phyloP scores from a whole-genome alignment of 106 monocot species.

The Dioscorea zingiberensis region DNA sequence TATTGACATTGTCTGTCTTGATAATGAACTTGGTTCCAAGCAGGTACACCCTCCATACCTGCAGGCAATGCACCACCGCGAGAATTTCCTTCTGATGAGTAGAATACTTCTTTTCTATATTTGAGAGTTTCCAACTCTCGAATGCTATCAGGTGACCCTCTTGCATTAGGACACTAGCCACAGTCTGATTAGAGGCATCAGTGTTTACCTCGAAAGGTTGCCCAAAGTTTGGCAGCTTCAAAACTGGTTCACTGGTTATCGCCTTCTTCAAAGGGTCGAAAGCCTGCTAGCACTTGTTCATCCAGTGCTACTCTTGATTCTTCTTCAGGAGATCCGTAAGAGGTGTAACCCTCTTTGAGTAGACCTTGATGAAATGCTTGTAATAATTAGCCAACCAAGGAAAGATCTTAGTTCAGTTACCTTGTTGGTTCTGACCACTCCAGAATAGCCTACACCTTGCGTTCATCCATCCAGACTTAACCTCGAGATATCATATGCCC shows the following conservation, averaged over 20 bases:
- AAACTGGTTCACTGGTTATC: neutral
- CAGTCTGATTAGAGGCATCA: neutral
- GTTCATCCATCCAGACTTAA: neutral
- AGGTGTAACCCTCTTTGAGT: neutral
- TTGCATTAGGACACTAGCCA: neutral
- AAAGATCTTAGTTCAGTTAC: neutral
- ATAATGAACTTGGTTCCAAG: neutral
- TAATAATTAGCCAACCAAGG: too few species aligned
- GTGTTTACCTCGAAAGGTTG: neutral
- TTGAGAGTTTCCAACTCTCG: neutral
- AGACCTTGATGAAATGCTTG: neutral
- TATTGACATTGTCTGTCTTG: neutral
- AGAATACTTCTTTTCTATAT: neutral
- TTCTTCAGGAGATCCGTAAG: neutral
- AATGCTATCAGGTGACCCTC: neutral
- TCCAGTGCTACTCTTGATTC: neutral
- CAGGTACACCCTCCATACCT: neutral
- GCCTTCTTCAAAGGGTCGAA: neutral
- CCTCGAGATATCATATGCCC: neutral
- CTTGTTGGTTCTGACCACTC: neutral
- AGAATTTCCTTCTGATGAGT: neutral
- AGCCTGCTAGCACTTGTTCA: neutral
- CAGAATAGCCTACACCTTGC: neutral
- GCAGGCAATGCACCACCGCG: neutral
- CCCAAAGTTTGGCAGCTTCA: neutral